phyloP scores from a whole-genome alignment of 2,329 filamentous ascomycete genomes.

The Fusarium tricinctum region DNA sequence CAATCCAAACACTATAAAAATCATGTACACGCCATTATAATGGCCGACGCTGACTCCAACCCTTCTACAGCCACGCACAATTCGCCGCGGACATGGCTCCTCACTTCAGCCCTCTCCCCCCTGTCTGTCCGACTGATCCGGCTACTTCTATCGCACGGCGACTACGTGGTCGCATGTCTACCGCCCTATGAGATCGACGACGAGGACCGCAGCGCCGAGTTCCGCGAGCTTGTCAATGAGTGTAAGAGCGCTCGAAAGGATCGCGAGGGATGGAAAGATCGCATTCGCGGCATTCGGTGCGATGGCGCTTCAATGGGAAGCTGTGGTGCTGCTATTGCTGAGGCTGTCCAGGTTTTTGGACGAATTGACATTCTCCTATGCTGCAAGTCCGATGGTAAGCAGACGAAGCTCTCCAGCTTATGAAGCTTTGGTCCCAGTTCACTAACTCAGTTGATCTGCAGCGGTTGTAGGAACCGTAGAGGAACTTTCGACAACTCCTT shows the following conservation, averaged over 20 bases:
- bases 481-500: slow-evolving; percentile 81
- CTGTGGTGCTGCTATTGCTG: slow-evolving; percentile 88
- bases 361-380: slow-evolving; percentile 91
- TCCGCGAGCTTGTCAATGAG: slow-evolving; percentile 81
- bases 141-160: slow-evolving; percentile 88
- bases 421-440: not conserved
- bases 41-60: slow-evolving; percentile 54
- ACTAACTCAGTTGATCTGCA: slow-evolving; percentile 54
- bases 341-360: slow-evolving; percentile 87
- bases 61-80: slow-evolving; percentile 71
- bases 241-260: slow-evolving; percentile 73
- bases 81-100: slow-evolving; percentile 89
- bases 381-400: slow-evolving; percentile 84
- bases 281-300: slow-evolving; percentile 76
- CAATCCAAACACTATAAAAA: slow-evolving; percentile 27
- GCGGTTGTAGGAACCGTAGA: slow-evolving; percentile 92
- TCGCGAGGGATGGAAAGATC: slow-evolving; percentile 83
- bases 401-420: not conserved
- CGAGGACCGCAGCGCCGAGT: slow-evolving; percentile 80
- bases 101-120: slow-evolving; percentile 88
- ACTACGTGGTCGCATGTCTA: slow-evolving; percentile 88
- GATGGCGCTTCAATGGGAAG: slow-evolving; percentile 74
- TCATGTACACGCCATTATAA: slow-evolving; percentile 47
- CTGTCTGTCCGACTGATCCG: slow-evolving; percentile 86
- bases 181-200: slow-evolving; percentile 84